Percentiles rank a stretch among this genome's conserved stretches.
phyloP scores from a whole-genome alignment of 495 filamentous ascomycete species.

The Penicillium taxi region DNA sequence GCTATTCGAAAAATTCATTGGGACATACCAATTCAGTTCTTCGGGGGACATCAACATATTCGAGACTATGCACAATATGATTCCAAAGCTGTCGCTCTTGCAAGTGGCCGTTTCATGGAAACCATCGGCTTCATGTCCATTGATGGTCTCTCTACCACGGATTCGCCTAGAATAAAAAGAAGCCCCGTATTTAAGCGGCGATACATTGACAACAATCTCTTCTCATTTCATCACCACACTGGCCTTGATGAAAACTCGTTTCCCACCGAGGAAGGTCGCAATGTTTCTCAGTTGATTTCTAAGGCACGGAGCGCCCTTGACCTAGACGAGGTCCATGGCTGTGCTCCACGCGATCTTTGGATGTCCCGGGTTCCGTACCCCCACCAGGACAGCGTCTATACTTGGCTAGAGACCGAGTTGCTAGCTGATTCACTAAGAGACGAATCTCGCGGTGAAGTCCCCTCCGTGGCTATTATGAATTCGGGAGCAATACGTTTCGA shows the following conservation, averaged over 20 bases:
- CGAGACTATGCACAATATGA: conserved; percentile 81
- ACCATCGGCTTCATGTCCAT: conserved; percentile 96
- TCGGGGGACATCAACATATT: conserved; percentile 87
- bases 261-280: conserved; percentile 65
- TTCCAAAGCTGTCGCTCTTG: conserved; percentile 68
- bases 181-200: conserved; percentile 57
- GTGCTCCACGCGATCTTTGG: conserved; percentile 75
- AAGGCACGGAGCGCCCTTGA: conserved; percentile 58
- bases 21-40: conserved; percentile 83
- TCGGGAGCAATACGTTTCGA: conserved; percentile 91
- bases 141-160: conserved; percentile 49
- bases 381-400: conserved; percentile 61
- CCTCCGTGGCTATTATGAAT: conserved; percentile 70
- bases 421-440: conserved; percentile 56
- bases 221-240: conserved; percentile 76
- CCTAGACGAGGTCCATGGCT: conserved; percentile 70
- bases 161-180: conserved; percentile 27
- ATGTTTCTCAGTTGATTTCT: conserved; percentile 65
- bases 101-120: conserved; percentile 94
- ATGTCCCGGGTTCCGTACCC: conserved; percentile 70
- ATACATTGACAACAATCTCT: conserved; percentile 94
- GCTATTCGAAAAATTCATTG: conserved; percentile 70
- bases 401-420: conserved; percentile 67
- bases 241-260: conserved; percentile 62
- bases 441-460: conserved; percentile 36